Evolutionary conservation across 164 flowering plant genomes (phyloP).

Genomic region (Annona squamosa): DNA sequence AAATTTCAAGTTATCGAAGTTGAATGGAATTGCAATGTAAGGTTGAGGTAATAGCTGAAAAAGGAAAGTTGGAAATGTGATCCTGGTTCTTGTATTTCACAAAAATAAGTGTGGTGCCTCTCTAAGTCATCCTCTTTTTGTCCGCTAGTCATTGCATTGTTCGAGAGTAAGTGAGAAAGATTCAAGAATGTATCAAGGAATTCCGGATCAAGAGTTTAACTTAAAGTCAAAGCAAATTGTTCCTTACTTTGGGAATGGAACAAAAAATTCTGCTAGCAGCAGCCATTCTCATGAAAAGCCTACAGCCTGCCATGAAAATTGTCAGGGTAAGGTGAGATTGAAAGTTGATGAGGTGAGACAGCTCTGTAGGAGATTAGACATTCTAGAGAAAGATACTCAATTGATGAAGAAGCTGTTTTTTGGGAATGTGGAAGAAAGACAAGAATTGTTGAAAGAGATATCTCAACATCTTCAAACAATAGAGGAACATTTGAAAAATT

Average conservation of each 20-base stretch:
- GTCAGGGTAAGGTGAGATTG: background rate
- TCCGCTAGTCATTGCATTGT: background rate
- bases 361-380: slow-evolving; percentile 23
- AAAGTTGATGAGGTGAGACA: slow-evolving; percentile 4
- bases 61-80: slow-evolving; percentile 4
- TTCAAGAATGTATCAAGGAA: background rate
- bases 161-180: slow-evolving; percentile 1
- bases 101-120: background rate
- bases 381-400: slow-evolving; percentile 37
- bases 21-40: background rate
- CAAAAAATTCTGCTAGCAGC: background rate
- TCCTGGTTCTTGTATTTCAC: background rate
- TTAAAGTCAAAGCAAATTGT: background rate
- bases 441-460: slow-evolving; percentile 22
- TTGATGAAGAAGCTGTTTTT: slow-evolving; percentile 21
- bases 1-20: background rate
- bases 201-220: slow-evolving; percentile 5
- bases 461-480: slow-evolving; percentile 19
- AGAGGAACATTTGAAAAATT: background rate
- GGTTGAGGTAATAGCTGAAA: slow-evolving; percentile 1
- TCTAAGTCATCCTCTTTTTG: background rate
- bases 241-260: background rate
- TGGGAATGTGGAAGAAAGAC: slow-evolving; percentile 25
- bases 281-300: background rate
- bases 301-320: background rate